phyloP scores from a whole-genome alignment of 2,329 filamentous ascomycete genomes.

The Trichoderma arundinaceum region DNA sequence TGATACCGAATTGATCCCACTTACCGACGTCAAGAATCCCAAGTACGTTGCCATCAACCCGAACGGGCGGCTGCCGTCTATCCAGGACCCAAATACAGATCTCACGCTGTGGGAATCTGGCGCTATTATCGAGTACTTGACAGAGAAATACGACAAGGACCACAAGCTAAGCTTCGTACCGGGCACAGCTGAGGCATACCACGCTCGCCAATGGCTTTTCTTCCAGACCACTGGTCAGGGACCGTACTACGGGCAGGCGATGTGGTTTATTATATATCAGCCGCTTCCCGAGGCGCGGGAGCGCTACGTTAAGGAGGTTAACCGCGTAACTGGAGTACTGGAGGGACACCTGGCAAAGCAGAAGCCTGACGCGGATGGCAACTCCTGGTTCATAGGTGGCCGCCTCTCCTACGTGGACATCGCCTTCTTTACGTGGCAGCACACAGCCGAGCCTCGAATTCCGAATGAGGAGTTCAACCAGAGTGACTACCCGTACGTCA shows the following conservation, averaged over 20 bases:
- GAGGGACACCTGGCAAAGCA: constrained; percentile 23
- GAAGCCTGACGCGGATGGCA: constrained; percentile 17
- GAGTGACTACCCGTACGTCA: constrained; percentile 15
- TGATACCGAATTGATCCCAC: constrained; percentile 36
- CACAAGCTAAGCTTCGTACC: constrained; percentile 38
- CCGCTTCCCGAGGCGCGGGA: constrained; percentile 17
- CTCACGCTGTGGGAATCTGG: constrained; percentile 39
- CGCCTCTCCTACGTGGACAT: constrained; percentile 20
- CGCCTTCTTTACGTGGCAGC: constrained; percentile 24
- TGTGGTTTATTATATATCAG: constrained; percentile 40
- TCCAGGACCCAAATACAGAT: constrained; percentile 45
- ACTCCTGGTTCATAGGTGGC: constrained; percentile 15
- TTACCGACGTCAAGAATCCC: constrained; percentile 38
- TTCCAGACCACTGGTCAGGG: constrained; percentile 50
- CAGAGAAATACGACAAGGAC: constrained; percentile 41
- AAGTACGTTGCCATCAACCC: constrained; percentile 44
- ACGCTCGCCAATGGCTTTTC: constrained; percentile 45
- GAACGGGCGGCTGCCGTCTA: constrained; percentile 45
- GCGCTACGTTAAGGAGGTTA: constrained; percentile 18
- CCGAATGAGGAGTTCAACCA: constrained; percentile 23
- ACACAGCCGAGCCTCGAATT: constrained; percentile 23
- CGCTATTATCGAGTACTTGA: constrained; percentile 43
- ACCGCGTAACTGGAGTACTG: constrained; percentile 17
- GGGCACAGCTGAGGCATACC: constrained; percentile 40
- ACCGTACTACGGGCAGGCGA: constrained; percentile 46